Percentiles rank a stretch among this genome's conserved stretches.
phyloP scores from a whole-genome alignment of 257 asterid genomes.

The Scutellaria minor region DNA sequence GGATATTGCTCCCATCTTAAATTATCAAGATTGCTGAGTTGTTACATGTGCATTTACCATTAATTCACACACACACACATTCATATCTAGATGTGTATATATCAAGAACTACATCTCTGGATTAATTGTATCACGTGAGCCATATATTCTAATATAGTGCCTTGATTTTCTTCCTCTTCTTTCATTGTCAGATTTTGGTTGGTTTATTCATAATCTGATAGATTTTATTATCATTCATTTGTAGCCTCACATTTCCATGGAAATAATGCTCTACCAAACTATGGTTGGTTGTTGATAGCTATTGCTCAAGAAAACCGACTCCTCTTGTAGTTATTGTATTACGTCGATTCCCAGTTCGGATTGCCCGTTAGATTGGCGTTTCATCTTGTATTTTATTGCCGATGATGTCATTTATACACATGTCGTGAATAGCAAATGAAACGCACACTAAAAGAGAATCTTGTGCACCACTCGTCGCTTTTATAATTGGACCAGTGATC shows the following conservation, averaged over 20 bases:
- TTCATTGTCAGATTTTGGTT: too few species aligned
- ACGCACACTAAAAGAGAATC: too few species aligned
- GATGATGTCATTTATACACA: too few species aligned
- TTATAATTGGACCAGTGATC: too few species aligned
- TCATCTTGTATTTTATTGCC: too few species aligned
- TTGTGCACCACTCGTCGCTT: too few species aligned
- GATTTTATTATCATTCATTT: neutral
- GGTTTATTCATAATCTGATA: too few species aligned
- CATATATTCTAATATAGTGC: neutral
- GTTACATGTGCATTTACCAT: neutral
- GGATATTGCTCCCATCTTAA: neutral
- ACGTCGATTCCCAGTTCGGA: neutral
- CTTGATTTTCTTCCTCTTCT: neutral
- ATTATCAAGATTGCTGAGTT: neutral
- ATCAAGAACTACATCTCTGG: neutral
- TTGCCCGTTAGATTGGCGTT: too few species aligned
- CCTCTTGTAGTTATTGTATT: neutral
- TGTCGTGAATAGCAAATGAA: too few species aligned
- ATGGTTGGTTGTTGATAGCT: slow-evolving; percentile 16
- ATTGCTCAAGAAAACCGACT: neutral
- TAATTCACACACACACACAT: neutral
- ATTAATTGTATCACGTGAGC: neutral
- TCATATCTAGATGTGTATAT: neutral
- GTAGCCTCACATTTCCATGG: slow-evolving; percentile 14
- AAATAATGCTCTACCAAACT: slow-evolving; percentile 11